Evolutionary conservation across 306 rosid genomes (phyloP).

Genomic region (Lathyrus oleraceus): DNA sequence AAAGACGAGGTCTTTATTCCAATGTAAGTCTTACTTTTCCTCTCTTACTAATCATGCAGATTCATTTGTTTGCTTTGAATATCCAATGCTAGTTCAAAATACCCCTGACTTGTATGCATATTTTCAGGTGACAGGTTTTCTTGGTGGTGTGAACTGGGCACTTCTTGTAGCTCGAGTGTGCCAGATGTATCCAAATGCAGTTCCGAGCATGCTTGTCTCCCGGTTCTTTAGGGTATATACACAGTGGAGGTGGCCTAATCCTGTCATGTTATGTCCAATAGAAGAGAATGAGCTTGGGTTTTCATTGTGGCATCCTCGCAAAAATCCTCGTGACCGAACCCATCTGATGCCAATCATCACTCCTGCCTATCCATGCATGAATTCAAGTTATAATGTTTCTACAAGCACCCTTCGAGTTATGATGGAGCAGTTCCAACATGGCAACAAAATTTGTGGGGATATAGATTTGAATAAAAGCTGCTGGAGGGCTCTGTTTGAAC

Average conservation of each 20-base stretch:
- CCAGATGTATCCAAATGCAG: conserved; percentile 94
- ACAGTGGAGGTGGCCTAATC: conserved; percentile 99
- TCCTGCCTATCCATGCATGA: conserved; percentile 98
- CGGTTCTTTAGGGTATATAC: conserved; percentile 92
- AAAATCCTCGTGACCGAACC: conserved; percentile 75
- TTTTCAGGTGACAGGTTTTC: conserved; percentile 90
- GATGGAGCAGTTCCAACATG: conserved; percentile 83
- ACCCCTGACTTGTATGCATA: not conserved
- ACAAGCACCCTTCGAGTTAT: conserved; percentile 89
- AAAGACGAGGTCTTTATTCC: conserved; percentile 88
- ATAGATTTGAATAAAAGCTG: conserved; percentile 64
- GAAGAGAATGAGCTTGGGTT: conserved; percentile 91
- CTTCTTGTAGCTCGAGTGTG: conserved; percentile 92
- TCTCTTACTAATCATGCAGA: not conserved
- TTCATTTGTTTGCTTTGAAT: conserved; percentile 23
- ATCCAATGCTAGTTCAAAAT: not conserved
- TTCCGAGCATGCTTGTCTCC: conserved; percentile 91
- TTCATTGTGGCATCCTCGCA: conserved; percentile 90
- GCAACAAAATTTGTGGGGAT: conserved; percentile 76
- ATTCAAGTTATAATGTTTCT: conserved; percentile 92
- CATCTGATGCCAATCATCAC: conserved; percentile 96
- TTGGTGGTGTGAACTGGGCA: conserved; percentile 98
- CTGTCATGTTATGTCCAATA: conserved; percentile 82
- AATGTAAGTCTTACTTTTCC: conserved; percentile 60
- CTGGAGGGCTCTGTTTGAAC: conserved; percentile 82